Base-by-base conservation (phyloP, 371 early-diverging fungal genomes). In the Conidiobolus coronatus region DNA sequence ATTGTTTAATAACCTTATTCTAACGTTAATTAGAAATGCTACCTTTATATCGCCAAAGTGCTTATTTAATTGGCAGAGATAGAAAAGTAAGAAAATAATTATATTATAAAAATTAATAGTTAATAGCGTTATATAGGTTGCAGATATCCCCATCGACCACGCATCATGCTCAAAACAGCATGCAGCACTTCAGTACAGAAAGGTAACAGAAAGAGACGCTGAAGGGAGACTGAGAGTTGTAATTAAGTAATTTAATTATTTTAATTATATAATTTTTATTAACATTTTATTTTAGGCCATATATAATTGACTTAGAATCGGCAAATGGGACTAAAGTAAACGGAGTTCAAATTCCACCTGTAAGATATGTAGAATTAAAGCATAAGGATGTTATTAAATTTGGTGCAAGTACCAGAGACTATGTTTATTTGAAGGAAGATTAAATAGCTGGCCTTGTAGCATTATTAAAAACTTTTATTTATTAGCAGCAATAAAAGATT, bases 311-410 rank as follows among this genome's bases (percentile, higher is more conserved):
- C 55, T 64, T 94, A 36, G 82, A 82, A 40, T 81, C 89, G 11
- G 70, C 87, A 2, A 91, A 92, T 55, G 91, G 90, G 13, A 88
- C 89, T 0, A 79, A 70, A 55, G 66, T 94, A 8, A 92, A 92
- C 59, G 77, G 77, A 2, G 67, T 70, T 2, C 55, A 64, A 45
- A 72, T 91, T 22, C 82, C 82, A 1, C 50, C 66, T 2, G 74
- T 79, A 14, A 69, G 89, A 11, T 94, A 77, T 57, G 67, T 78
- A 33, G 93, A 94, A 55, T 60, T 92, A 39, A 72, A 73, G 35
- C 49, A 66, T 17, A 75, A 74, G 17, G 95, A 94, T 60, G 70
- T 81, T 1, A 55, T 94, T 29, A 80, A 73, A 51, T 90, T 94
- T 69, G 95, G 88, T 0, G 71, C 70, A 37, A 83, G 85, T 53